Evolutionary conservation across 2,329 filamentous ascomycete genomes (phyloP).

Genomic region (Colletotrichum acutatum): DNA sequence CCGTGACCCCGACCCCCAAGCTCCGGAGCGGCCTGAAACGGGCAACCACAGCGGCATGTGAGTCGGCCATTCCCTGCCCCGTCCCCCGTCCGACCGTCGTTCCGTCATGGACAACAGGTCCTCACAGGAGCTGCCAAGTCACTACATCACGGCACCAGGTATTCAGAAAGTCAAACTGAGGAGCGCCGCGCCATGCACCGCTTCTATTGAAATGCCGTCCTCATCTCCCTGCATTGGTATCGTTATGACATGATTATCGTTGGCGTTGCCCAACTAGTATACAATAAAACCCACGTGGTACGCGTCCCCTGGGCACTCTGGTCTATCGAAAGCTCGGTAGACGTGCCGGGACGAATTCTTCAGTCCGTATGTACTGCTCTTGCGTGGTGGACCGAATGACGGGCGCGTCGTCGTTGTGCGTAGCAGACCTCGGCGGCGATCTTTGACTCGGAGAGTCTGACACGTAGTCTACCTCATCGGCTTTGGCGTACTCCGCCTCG

Average conservation of each 20-base stretch:
- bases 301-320: constrained; percentile 12
- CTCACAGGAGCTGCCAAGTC: too few relatives aligned
- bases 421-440: not conserved
- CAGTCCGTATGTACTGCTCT: constrained; percentile 25
- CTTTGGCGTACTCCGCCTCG: constrained; percentile 42
- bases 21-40: constrained; percentile 24
- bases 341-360: constrained; percentile 67
- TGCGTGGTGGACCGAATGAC: constrained; percentile 13
- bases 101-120: too few relatives aligned
- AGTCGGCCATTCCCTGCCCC: not conserved
- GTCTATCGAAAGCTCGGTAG: constrained; percentile 64
- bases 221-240: constrained; percentile 31
- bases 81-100: too few relatives aligned
- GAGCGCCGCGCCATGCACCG: not conserved
- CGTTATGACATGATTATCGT: constrained; percentile 32
- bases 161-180: not conserved
- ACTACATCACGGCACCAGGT: too few relatives aligned
- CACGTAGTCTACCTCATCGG: constrained; percentile 40
- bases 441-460: constrained; percentile 3
- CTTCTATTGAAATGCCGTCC: constrained; percentile 26
- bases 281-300: constrained; percentile 12
- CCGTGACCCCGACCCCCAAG: not conserved
- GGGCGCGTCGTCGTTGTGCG: constrained; percentile 16
- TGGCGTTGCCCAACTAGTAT: constrained; percentile 27
- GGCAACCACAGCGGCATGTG: constrained; percentile 21